Conservation (phyloP, 371 early-diverging fungal genomes). For the Mortierella sp. region DNA sequence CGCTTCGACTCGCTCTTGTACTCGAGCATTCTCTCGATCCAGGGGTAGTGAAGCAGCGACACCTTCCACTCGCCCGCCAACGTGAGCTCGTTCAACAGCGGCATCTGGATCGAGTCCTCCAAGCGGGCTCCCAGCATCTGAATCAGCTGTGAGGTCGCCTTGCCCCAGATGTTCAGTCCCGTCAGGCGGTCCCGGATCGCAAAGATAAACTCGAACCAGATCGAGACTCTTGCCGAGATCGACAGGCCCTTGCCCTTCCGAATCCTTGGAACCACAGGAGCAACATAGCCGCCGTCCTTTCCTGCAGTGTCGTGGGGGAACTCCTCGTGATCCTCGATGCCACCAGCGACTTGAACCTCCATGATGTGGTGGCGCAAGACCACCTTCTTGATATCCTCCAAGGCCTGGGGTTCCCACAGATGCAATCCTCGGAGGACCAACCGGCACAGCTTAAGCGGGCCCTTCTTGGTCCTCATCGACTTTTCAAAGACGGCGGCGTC, state of each 20-base stretch:
- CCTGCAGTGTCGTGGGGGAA: not conserved
- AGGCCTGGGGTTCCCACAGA: constrained; percentile 19
- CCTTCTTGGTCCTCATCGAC: constrained; percentile 35
- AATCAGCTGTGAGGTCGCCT: not conserved
- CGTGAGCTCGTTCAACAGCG: not conserved
- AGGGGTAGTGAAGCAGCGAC: not conserved
- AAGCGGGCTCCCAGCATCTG: constrained; percentile 2
- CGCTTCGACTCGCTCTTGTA: not conserved
- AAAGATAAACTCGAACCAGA: constrained; percentile 10
- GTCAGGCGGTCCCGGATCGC: not conserved
- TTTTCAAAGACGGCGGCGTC: constrained; percentile 40
- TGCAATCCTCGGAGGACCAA: constrained; percentile 17
- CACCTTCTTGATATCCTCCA: constrained; percentile 44
- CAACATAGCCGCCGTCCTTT: not conserved
- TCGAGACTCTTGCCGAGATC: not conserved
- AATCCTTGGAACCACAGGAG: not conserved
- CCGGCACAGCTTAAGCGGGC: constrained; percentile 34
- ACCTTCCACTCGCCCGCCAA: not conserved
- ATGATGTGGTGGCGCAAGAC: constrained; percentile 15
- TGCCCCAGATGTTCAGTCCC: not conserved
- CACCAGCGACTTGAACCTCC: constrained; percentile 4
- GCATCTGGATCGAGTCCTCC: constrained; percentile 7
- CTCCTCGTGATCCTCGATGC: not conserved
- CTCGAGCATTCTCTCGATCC: not conserved
- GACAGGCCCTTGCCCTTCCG: constrained; percentile 1